Evolutionary conservation across 768 basidiomycete species (phyloP), one percentile per base, ranked within the genome.

Genomic region (Leccinum incarnatum): DNA sequence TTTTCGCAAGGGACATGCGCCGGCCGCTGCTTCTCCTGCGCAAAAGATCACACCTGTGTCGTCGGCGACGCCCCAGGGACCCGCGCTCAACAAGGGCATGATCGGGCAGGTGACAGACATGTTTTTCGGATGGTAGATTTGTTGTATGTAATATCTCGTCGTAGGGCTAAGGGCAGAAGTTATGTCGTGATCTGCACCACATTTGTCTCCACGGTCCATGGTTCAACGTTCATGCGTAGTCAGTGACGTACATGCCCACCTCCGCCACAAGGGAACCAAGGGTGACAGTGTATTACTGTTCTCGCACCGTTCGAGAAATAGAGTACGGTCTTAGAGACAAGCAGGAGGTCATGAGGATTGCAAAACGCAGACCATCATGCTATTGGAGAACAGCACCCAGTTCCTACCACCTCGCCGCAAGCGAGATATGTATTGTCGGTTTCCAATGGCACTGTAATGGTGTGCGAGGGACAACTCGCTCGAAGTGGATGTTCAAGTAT

Each of bases 21-120:
- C 62, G 5, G 55, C 60, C 29, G 58, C 62, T 48, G 57, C 58
- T 34, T 60, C 68, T 11, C 50, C 61, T 34, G 62, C 61, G 15
- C 71, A 76, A 67, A 64, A 67, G 59, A 60, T 62, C 12, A 52
- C 55, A 2, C 62, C 66, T 10, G 6, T 47, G 27, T 61, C 59
- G 9, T 17, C 61, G 37, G 54, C 54, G 4, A 48, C 61, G 0
- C 64, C 65, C 32, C 65, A 63, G 23, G 69, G 59, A 64, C 69
- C 74, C 46, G 72, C 73, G 5, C 77, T 81, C 9, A 80, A 67
- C 60, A 91, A 85, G 68, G 80, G 86, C 7, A 67, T 91, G 62
- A 61, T 91, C 12, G 88, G 88, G 14, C 88, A 89, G 72, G 83
- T 92, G 54, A 86, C 87, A 12, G 90, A 93, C 76, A 69, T 91